phyloP scores from a whole-genome alignment of 306 rosid species.

The Prosopis cineraria region DNA sequence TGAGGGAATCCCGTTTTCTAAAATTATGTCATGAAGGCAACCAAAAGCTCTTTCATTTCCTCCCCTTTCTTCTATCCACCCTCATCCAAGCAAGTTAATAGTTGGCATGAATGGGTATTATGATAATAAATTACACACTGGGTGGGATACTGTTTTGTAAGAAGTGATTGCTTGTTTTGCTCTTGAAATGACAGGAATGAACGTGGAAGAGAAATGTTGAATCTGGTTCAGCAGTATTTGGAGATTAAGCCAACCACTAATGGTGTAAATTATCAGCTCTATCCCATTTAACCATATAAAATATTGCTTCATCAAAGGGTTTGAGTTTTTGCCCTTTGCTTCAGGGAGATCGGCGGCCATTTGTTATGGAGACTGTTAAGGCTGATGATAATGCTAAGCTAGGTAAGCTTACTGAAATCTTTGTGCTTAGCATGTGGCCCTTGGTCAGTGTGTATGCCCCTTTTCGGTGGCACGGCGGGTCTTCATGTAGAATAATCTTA shows the following conservation, averaged over 20 bases:
- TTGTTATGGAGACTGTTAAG: conserved; percentile 92
- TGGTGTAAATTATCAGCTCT: conserved; percentile 50
- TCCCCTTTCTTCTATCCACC: not conserved
- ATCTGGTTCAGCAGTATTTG: conserved; percentile 66
- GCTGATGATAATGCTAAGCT: conserved; percentile 92
- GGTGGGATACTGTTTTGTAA: conserved; percentile 16
- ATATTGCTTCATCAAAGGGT: not conserved
- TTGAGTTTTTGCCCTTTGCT: conserved; percentile 26
- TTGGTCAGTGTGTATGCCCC: too few relatives aligned
- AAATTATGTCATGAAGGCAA: not conserved
- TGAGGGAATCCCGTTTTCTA: not conserved
- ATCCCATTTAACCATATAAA: conserved; percentile 23
- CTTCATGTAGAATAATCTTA: not conserved
- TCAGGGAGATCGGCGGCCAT: conserved; percentile 85
- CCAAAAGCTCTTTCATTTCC: not conserved
- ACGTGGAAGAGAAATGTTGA: conserved; percentile 90
- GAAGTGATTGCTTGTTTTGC: not conserved
- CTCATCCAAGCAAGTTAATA: not conserved
- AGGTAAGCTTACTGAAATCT: conserved; percentile 49
- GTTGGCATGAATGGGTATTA: conserved; percentile 3
- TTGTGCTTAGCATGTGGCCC: conserved; percentile 14
- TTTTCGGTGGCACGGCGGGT: not conserved
- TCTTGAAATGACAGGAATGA: conserved; percentile 69
- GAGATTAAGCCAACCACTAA: conserved; percentile 73
- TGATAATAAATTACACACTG: conserved; percentile 8